Evolutionary conservation across 768 basidiomycete species (phyloP).

Genomic region (Trametes villosa): DNA sequence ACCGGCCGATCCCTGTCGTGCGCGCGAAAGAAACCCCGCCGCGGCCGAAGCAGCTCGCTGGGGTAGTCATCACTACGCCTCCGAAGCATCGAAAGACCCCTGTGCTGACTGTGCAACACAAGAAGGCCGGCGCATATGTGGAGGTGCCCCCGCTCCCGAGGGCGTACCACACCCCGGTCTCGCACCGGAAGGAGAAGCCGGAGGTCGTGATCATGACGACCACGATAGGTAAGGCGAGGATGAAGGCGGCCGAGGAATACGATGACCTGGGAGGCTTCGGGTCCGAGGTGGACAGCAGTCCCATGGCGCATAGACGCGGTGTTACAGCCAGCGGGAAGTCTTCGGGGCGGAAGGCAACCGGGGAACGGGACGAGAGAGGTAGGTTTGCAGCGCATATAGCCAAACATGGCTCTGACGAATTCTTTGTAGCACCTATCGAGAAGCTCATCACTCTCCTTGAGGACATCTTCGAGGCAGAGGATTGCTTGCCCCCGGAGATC

Average conservation of each 20-base stretch:
- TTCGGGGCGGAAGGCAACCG: conserved; percentile 59
- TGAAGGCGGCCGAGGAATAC: conserved; percentile 37
- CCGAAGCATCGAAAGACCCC: conserved; percentile 14
- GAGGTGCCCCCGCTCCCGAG: conserved; percentile 35
- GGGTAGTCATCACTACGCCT: conserved; percentile 20
- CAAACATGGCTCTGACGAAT: conserved; percentile 2
- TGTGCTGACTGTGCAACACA: conserved; percentile 17
- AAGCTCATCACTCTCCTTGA: conserved; percentile 78
- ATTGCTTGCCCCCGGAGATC: conserved; percentile 62
- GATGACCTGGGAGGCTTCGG: conserved; percentile 63
- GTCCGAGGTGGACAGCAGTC: conserved; percentile 48
- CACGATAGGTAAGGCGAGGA: conserved; percentile 34
- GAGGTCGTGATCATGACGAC: conserved; percentile 19
- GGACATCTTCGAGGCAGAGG: conserved; percentile 85
- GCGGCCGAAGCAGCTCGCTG: background rate
- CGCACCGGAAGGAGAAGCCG: conserved; percentile 26
- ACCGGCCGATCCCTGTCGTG: conserved; percentile 18
- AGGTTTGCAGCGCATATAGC: conserved; percentile 18
- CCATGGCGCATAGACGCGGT: conserved; percentile 9
- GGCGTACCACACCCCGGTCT: conserved; percentile 25
- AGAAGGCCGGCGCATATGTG: conserved; percentile 34
- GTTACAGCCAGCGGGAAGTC: conserved; percentile 46
- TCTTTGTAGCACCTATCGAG: conserved; percentile 61
- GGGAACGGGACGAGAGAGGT: conserved; percentile 82
- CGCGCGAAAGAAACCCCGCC: conserved; percentile 22